Percentiles rank a stretch among this genome's conserved stretches.
Evolutionary conservation across 2,329 filamentous ascomycete species (phyloP).

Genomic region (Fusarium humuli): DNA sequence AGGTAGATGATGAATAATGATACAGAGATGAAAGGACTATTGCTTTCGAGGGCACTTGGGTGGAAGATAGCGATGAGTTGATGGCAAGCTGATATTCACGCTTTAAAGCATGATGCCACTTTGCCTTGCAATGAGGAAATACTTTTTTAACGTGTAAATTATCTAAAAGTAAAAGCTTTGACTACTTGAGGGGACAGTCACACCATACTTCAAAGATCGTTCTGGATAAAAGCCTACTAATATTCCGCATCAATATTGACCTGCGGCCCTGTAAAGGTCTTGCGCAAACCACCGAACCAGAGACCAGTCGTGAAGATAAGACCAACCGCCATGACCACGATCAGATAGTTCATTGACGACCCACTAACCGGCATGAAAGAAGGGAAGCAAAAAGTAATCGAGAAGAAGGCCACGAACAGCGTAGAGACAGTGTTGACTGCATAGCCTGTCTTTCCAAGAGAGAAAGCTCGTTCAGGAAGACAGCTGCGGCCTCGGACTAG

Average conservation of each 20-base stretch:
- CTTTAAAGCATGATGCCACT: neutral
- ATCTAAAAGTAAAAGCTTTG: neutral
- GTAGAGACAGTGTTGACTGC: constrained; percentile 37
- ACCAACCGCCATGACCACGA: constrained; percentile 43
- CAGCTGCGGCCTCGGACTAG: constrained; percentile 40
- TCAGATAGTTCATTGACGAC: constrained; percentile 44
- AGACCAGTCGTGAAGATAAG: constrained; percentile 29
- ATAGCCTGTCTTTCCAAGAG: constrained; percentile 42
- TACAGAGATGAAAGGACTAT: neutral
- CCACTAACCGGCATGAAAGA: constrained; percentile 32
- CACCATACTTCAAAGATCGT: neutral
- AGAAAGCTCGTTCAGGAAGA: constrained; percentile 43
- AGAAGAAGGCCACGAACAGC: constrained; percentile 40
- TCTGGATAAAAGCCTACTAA: neutral
- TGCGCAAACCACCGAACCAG: constrained; percentile 38
- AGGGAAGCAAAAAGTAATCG: constrained; percentile 44
- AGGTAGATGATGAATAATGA: rapidly evolving
- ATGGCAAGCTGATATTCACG: neutral
- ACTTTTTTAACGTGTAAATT: neutral
- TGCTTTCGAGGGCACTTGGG: too few relatives aligned
- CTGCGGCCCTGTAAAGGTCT: constrained; percentile 40
- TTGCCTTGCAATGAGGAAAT: neutral
- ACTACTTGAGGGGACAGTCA: neutral
- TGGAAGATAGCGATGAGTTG: neutral
- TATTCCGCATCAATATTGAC: constrained; percentile 4